Base-by-base conservation (phyloP, 176 grass and related monocot genomes). In the Phragmites australis region DNA sequence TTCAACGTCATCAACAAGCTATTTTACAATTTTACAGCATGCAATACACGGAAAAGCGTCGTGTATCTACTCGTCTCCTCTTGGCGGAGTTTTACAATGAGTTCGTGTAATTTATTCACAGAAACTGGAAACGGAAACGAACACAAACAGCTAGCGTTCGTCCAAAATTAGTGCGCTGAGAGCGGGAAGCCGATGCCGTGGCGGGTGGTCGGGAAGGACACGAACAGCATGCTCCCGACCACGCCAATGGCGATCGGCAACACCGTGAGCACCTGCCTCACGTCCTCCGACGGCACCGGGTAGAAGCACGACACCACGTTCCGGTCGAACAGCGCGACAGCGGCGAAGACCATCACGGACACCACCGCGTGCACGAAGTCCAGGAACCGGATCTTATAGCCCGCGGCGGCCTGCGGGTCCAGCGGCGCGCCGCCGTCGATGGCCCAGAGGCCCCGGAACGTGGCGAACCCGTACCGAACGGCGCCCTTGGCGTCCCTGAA, bases 151-250 rank as follows among this genome's bases (percentile, higher is more conserved):
- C 21, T 47, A n/a, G 15, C 37, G 2, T 22, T 17, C 18, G 5
- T 10, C 4, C 18, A 8, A 18, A 19, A 64, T 87, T 6, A 97
- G 32, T 72, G 87, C 26, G 71, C 32, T 0, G 89, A 90, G 15
- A 94, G 87, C 0, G 92, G 95, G 47, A 94, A 94, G 31, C 92
- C 95, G 49, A 98, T 98, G 48, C 92, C 92, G 23, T 98, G 90
- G 17, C 95, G 92, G 1, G 88, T 93, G 48, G 92, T 94, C 0
- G 92, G 95, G 71, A 98, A 94, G 16, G 70, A 81, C 5, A 98
- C 86, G 63, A 98, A 98, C 9, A 94, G 62, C 83, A 88, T 87
- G 83, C 95, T 94, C 52, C 92, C 78, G 30, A 88, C 25, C 1
- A 94, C 90, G 45, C 95, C 92, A 13, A 94, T 93, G 54, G 82